Percentiles rank a stretch among this genome's conserved stretches.
These are phyloP conservation scores for Simmondsia chinensis DNA, from an alignment of 148 eudicot genomes.

Conservation along the genomic window DNA sequence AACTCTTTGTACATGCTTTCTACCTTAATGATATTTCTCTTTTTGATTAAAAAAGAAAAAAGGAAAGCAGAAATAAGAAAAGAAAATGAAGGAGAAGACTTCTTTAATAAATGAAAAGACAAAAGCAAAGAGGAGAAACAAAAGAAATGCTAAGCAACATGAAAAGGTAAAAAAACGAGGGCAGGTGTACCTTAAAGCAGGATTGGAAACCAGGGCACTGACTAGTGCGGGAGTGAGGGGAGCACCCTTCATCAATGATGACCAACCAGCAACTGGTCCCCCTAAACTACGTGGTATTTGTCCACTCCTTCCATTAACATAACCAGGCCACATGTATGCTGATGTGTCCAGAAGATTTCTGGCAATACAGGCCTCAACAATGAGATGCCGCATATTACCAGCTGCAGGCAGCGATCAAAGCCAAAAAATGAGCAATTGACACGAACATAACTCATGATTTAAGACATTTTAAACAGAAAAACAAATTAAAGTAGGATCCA, in stretches of 20 bases:
- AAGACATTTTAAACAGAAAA: too few species aligned
- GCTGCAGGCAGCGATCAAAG: slow-evolving; percentile 37
- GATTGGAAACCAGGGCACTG: slow-evolving; percentile 59
- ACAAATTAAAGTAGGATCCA: too few species aligned
- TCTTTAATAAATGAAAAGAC: neutral
- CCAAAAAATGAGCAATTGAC: slow-evolving; percentile 2
- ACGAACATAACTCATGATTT: too few species aligned
- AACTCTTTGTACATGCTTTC: too few species aligned
- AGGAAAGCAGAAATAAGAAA: neutral
- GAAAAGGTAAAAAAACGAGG: neutral
- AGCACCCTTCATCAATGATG: slow-evolving; percentile 82
- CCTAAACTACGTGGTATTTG: slow-evolving; percentile 68
- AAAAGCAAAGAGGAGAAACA: neutral
- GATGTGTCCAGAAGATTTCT: slow-evolving; percentile 79
- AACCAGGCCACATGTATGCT: slow-evolving; percentile 83
- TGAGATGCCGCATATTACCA: slow-evolving; percentile 86
- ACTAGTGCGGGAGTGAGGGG: slow-evolving; percentile 65
- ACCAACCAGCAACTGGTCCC: slow-evolving; percentile 75
- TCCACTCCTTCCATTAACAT: slow-evolving; percentile 74
- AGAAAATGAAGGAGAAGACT: neutral
- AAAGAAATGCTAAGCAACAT: neutral
- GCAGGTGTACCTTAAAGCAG: slow-evolving; percentile 79
- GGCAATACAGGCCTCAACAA: slow-evolving; percentile 93
- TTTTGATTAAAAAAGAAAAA: too few species aligned
- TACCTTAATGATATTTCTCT: too few species aligned